Percentiles rank a stretch among this genome's conserved stretches.
Conservation (phyloP, 176 grass and related monocot genomes). For the Otatea glauca region DNA sequence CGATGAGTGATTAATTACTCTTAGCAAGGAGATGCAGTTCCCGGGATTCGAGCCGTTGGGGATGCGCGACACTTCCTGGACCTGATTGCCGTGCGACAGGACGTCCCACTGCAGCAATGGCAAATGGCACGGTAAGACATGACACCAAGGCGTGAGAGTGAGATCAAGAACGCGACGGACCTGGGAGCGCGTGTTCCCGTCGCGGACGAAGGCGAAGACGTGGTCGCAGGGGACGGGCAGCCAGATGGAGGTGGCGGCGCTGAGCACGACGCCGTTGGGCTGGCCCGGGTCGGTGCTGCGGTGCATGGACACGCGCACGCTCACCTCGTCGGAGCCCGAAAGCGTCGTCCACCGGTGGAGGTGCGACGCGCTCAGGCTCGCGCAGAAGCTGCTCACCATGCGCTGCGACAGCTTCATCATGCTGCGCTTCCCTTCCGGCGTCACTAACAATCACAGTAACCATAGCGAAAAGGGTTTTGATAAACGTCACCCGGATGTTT, state of each 20-base stretch:
- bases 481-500: too few relatives aligned
- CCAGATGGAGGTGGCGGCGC: conserved; percentile 87
- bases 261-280: conserved; percentile 80
- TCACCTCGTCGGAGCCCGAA: conserved; percentile 59
- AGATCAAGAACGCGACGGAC: background rate
- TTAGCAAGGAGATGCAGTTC: conserved; percentile 90
- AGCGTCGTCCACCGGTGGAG: conserved; percentile 77
- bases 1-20: conserved; percentile 25
- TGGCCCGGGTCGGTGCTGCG: conserved; percentile 60
- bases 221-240: conserved; percentile 69
- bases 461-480: too few relatives aligned
- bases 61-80: conserved; percentile 82
- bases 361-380: conserved; percentile 69
- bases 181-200: conserved; percentile 75
- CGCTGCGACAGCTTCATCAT: conserved; percentile 98
- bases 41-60: conserved; percentile 69
- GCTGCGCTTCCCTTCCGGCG: conserved; percentile 73
- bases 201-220: conserved; percentile 83
- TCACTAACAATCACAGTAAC: conserved; percentile 49
- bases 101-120: conserved; percentile 78
- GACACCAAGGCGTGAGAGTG: background rate
- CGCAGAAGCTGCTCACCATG: conserved; percentile 91
- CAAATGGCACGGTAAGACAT: background rate
- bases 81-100: conserved; percentile 66
- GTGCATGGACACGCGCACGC: conserved; percentile 68